A percentile compares a stretch with the other conserved stretches of the same genome.
phyloP scores from a whole-genome alignment of 768 basidiomycete genomes.

The Lactarius vividus region DNA sequence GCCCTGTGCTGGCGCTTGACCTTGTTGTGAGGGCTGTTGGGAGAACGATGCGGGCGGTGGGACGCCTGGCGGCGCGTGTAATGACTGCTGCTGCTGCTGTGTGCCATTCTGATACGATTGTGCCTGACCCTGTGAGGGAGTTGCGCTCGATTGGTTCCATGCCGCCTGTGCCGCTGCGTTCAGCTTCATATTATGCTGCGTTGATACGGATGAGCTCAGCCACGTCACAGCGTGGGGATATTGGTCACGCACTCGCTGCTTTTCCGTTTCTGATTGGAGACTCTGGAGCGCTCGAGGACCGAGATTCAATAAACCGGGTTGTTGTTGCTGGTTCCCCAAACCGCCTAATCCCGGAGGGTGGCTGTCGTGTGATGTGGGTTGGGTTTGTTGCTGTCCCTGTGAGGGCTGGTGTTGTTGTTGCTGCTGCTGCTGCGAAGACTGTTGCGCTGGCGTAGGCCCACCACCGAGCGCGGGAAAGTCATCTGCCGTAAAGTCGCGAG shows the following conservation, averaged over 20 bases:
- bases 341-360: conserved; percentile 82
- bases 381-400: conserved; percentile 24
- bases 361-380: conserved; percentile 34
- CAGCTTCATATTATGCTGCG: conserved; percentile 51
- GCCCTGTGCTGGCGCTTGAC: conserved; percentile 12
- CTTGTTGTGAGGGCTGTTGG: conserved; percentile 39
- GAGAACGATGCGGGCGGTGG: conserved; percentile 40
- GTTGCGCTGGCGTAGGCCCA: conserved; percentile 44
- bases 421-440: conserved; percentile 31
- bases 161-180: conserved; percentile 60
- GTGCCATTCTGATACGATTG: conserved; percentile 45
- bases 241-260: conserved; percentile 56
- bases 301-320: conserved; percentile 67
- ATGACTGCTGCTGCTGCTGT: conserved; percentile 44
- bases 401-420: conserved; percentile 33
- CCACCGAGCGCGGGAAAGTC: conserved; percentile 88
- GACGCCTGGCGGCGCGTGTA: conserved; percentile 53
- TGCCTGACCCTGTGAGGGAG: conserved; percentile 36
- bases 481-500: conserved; percentile 77
- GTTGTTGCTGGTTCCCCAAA: conserved; percentile 50
- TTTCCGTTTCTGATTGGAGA: conserved; percentile 64
- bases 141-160: conserved; percentile 59
- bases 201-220: conserved; percentile 3
- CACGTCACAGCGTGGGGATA: conserved; percentile 15
- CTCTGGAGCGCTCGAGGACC: conserved; percentile 38